phyloP scores from a whole-genome alignment of 1,284 basidiomycete genomes.

The Ceratobasidium sp. region DNA sequence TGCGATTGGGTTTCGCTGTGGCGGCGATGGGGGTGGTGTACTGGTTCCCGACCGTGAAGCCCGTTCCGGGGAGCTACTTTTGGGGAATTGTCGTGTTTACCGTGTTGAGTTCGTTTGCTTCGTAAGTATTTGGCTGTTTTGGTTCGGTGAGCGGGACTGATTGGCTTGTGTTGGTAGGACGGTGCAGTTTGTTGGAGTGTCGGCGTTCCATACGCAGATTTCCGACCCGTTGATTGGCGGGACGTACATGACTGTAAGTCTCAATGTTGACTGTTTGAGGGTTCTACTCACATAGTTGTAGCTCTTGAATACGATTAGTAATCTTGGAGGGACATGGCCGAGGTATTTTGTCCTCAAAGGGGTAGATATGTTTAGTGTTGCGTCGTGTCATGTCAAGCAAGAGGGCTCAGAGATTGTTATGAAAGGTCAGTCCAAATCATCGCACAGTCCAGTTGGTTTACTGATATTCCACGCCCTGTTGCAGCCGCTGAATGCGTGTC shows the following conservation, averaged over 20 bases:
- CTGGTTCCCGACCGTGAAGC: constrained; percentile 76
- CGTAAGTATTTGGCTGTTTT: constrained; percentile 57
- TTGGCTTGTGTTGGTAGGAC: constrained; percentile 63
- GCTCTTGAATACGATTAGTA: constrained; percentile 95
- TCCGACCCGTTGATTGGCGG: constrained; percentile 98
- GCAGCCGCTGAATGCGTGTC: constrained; percentile 85
- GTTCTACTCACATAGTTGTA: constrained; percentile 47
- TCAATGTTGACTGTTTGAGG: not conserved
- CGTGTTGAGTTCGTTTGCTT: constrained; percentile 83
- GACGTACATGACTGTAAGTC: constrained; percentile 93
- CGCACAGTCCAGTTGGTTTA: constrained; percentile 39
- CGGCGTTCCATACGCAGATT: constrained; percentile 96
- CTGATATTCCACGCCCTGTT: not conserved
- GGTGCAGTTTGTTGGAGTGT: constrained; percentile 97
- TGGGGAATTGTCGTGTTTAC: constrained; percentile 79
- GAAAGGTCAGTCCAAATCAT: constrained; percentile 57
- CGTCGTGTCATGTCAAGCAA: constrained; percentile 76
- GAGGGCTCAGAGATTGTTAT: constrained; percentile 60
- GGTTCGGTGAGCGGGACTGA: not conserved
- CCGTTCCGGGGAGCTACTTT: constrained; percentile 82
- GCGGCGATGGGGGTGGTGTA: constrained; percentile 82
- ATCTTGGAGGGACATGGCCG: constrained; percentile 98
- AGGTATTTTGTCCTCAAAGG: constrained; percentile 92
- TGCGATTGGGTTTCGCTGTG: constrained; percentile 75
- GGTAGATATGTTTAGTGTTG: constrained; percentile 85